A percentile compares a stretch with the other conserved stretches of the same genome.
These are phyloP conservation scores for Miamiensis avidus DNA, from an alignment of 169 alveolate genomes.

Conservation along the genomic window DNA sequence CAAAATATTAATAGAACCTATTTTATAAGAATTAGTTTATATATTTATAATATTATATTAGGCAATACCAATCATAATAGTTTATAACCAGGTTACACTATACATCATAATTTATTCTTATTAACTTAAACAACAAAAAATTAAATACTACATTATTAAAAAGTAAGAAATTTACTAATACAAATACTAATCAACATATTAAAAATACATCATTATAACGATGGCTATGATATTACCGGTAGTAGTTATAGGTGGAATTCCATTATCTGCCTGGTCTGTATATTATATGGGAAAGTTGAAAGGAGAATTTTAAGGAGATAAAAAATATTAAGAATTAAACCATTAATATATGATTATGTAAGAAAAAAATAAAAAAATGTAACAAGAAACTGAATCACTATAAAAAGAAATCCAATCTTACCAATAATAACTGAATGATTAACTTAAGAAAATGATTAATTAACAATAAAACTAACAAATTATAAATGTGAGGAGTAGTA, in stretches of 20 bases:
- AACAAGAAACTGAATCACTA: no score
- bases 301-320: not conserved
- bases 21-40: no score
- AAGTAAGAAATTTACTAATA: no score
- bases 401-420: not conserved
- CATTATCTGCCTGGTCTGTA: not conserved
- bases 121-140: not conserved
- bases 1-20: no score
- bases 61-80: no score
- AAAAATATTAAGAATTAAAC: no score
- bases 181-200: not conserved
- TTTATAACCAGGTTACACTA: no score
- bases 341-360: not conserved
- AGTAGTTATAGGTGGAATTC: not conserved
- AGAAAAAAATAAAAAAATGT: not conserved
- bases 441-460: not conserved
- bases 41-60: no score
- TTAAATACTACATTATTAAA: no score
- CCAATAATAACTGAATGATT: no score
- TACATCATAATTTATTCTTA: no score
- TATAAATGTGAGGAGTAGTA: no score
- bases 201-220: not conserved
- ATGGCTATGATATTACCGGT: not conserved
- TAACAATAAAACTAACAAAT: not conserved
- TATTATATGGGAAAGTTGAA: not conserved